These are phyloP conservation scores for Ophiobolus disseminans DNA, from an alignment of 2,329 filamentous ascomycete genomes.

Conservation along the genomic window DNA sequence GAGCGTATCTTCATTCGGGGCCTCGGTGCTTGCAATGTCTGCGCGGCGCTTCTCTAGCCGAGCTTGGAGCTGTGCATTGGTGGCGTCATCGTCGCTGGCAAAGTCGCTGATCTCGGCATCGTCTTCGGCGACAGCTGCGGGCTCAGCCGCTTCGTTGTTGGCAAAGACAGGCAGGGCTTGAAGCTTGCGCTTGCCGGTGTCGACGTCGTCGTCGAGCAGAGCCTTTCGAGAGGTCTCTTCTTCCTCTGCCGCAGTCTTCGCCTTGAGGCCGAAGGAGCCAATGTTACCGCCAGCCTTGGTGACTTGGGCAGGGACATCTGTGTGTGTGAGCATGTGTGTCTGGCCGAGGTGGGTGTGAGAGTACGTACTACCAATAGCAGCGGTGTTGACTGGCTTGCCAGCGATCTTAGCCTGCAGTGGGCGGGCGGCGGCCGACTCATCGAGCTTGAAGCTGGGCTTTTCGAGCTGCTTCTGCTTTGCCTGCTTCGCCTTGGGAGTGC, in stretches of 20 bases:
- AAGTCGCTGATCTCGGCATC: slow-evolving; percentile 79
- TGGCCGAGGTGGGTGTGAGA: background rate
- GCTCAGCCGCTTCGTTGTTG: slow-evolving; percentile 51
- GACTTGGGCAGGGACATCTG: slow-evolving; percentile 57
- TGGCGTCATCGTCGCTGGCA: slow-evolving; percentile 84
- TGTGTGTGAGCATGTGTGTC: slow-evolving; percentile 22
- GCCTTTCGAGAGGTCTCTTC: slow-evolving; percentile 74
- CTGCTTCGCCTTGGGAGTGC: slow-evolving; percentile 74
- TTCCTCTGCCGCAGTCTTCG: slow-evolving; percentile 72
- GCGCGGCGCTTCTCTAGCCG: slow-evolving; percentile 77
- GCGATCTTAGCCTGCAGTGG: slow-evolving; percentile 37
- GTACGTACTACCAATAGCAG: slow-evolving; percentile 24
- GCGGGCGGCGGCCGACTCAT: slow-evolving; percentile 38
- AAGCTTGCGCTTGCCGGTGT: slow-evolving; percentile 78
- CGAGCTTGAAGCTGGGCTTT: slow-evolving; percentile 49
- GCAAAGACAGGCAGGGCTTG: slow-evolving; percentile 83
- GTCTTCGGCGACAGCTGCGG: slow-evolving; percentile 62
- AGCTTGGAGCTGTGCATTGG: slow-evolving; percentile 82
- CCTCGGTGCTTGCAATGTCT: slow-evolving; percentile 64
- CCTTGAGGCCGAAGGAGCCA: slow-evolving; percentile 80
- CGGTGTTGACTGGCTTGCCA: slow-evolving; percentile 31
- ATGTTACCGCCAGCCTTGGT: slow-evolving; percentile 74
- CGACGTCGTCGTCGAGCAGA: slow-evolving; percentile 88
- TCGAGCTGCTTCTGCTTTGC: slow-evolving; percentile 61
- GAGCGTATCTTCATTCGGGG: slow-evolving; percentile 50